Evolutionary conservation across 495 filamentous ascomycete species (phyloP), one percentile per base, ranked within the genome.

Genomic region (Xylaria sp.): DNA sequence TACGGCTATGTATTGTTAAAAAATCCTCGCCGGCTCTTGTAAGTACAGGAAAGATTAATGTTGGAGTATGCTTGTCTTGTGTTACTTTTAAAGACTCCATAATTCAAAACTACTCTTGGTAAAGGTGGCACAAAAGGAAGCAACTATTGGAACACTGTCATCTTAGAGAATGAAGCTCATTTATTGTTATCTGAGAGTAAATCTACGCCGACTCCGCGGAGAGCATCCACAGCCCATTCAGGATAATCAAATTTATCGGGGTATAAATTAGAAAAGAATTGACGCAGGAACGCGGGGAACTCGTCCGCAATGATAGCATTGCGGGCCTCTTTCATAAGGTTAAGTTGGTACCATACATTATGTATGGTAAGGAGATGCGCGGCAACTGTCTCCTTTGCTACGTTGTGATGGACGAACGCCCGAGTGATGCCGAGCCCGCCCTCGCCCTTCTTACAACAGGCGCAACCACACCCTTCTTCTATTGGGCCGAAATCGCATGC

Each of bases 341-440:
- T 85, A 35, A 99, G 85, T 72, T 97, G 88, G 76, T 95, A 97
- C 77, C 93, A 92, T 31, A 98, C 93, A 79, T 99, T 98, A 81
- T 99, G 96, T 73, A 97, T 91, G 0, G 94, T 97, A 43, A 99
- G 82, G 80, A 99, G 81, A 85, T 99, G 96, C 24, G 97, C 96
- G 14, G 95, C 95, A 0, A 92, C 96, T 8, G 96, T 98, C 83
- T 98, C 96, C 79, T 99, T 99, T 3, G 90, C 90, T 0, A 93
- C 90, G 61, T 97, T 86, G 81, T 99, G 96, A 77, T 98, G 89
- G 40, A 98, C 91, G 79, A 93, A 98, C 6, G 97, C 93, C 61
- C 91, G 87, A 21, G 96, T 97, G 69, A 98, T 88, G 17, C 93
- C 94, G 64, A 98, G 83, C 0, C 93, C 93, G 14, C 92, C 84